phyloP scores from a whole-genome alignment of 2,329 filamentous ascomycete species.

The Annulohypoxylon truncatum region DNA sequence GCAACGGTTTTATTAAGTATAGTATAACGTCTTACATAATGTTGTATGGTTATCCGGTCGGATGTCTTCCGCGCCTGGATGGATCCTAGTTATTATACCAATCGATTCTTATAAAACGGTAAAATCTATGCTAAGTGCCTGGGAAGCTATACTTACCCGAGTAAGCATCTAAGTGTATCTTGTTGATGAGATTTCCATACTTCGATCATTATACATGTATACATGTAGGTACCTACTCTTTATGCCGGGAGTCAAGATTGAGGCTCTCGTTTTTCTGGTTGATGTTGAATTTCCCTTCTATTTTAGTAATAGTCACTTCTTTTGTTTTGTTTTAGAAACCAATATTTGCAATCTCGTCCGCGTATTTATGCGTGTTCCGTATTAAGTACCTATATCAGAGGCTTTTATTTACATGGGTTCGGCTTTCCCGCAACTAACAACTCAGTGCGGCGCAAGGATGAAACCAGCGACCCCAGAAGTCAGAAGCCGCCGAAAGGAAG shows the following conservation, averaged over 20 bases:
- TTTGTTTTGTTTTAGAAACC: neutral
- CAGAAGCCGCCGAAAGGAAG: slow-evolving; percentile 25
- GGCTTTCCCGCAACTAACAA: slow-evolving; percentile 22
- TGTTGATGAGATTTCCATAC: neutral
- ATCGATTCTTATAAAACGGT: neutral
- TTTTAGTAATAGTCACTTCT: neutral
- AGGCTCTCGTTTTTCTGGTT: neutral
- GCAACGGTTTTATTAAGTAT: slow-evolving; percentile 24
- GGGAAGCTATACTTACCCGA: too few relatives aligned
- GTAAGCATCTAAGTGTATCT: too few relatives aligned
- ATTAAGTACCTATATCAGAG: slow-evolving; percentile 33
- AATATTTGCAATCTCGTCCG: slow-evolving; percentile 3
- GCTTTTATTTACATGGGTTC: slow-evolving; percentile 32
- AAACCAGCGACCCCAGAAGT: slow-evolving; percentile 35
- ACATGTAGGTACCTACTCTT: too few relatives aligned
- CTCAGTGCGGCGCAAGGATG: slow-evolving; percentile 33
- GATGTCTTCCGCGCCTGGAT: slow-evolving; percentile 35
- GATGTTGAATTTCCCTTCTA: neutral
- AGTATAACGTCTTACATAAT: slow-evolving; percentile 16
- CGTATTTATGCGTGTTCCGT: slow-evolving; percentile 1
- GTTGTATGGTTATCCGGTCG: slow-evolving; percentile 31
- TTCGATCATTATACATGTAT: too few relatives aligned
- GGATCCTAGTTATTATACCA: slow-evolving; percentile 11
- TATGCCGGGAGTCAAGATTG: neutral
- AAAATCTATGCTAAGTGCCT: neutral